phyloP scores from a whole-genome alignment of 1,284 basidiomycete genomes.

The Sporisorium exsertum region DNA sequence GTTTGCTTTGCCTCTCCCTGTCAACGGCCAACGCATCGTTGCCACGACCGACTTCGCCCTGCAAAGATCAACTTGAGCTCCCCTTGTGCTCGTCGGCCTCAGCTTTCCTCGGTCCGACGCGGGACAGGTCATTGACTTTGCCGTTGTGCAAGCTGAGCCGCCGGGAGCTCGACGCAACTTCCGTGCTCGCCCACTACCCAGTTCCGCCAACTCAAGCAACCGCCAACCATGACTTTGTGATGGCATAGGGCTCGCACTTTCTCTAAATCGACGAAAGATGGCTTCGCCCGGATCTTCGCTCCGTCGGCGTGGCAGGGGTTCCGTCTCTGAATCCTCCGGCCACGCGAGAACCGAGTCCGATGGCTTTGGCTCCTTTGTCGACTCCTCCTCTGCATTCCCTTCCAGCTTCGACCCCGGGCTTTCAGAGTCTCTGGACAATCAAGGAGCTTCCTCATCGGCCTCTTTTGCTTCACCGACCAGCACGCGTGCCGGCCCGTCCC shows the following conservation, averaged over 20 bases:
- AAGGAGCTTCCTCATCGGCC: conserved; percentile 24
- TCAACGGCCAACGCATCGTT: background rate
- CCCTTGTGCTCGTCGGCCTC: background rate
- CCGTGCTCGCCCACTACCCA: background rate
- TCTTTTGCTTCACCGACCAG: conserved; percentile 16
- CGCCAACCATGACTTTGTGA: conserved; percentile 13
- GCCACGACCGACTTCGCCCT: too few species aligned
- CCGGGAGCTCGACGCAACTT: conserved; percentile 7
- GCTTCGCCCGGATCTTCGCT: conserved; percentile 42
- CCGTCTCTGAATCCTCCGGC: conserved; percentile 24
- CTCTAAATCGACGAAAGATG: conserved; percentile 11
- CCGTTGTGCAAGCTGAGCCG: conserved; percentile 6
- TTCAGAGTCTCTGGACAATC: conserved; percentile 21
- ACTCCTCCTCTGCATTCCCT: conserved; percentile 31
- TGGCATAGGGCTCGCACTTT: background rate
- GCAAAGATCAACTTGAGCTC: background rate
- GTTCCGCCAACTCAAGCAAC: background rate
- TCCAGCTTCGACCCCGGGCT: conserved; percentile 36
- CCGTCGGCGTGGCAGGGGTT: conserved; percentile 42
- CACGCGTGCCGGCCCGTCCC: conserved; percentile 11
- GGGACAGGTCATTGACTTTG: background rate
- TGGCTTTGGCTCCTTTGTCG: conserved; percentile 54
- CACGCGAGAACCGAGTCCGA: conserved; percentile 39
- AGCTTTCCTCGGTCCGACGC: background rate
- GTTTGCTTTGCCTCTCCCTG: background rate